A percentile compares a stretch with the other conserved stretches of the same genome.
These are phyloP conservation scores for Talaromyces atroroseus DNA, from an alignment of 2,329 filamentous ascomycete genomes.

Conservation along the genomic window DNA sequence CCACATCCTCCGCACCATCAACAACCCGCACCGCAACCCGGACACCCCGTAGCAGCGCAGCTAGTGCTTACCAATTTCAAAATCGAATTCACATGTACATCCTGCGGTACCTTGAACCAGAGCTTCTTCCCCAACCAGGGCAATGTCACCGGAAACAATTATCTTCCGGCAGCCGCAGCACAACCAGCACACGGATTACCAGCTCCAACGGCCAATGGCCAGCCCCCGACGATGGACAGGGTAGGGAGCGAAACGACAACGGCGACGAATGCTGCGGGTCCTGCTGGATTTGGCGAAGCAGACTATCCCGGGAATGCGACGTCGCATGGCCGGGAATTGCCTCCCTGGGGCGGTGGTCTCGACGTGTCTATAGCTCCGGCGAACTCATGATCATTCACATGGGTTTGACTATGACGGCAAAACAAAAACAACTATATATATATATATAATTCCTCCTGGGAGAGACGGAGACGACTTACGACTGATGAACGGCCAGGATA, in stretches of 20 bases:
- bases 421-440: neutral
- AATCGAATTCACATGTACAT: conserved; percentile 36
- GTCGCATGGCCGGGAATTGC: conserved; percentile 7
- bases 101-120: conserved; percentile 34
- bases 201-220: conserved; percentile 4
- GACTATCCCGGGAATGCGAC: conserved; percentile 5
- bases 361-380: conserved; percentile 9
- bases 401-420: neutral
- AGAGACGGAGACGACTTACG: no score
- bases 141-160: conserved; percentile 27
- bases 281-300: conserved; percentile 7
- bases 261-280: neutral
- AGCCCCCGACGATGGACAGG: neutral
- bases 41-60: conserved; percentile 25
- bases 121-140: conserved; percentile 36
- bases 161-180: conserved; percentile 11
- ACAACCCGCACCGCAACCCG: conserved; percentile 16
- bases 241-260: conserved; percentile 3
- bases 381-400: neutral
- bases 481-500: no score
- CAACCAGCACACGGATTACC: conserved; percentile 5
- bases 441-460: no score
- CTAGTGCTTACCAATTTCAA: conserved; percentile 34
- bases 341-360: conserved; percentile 8
- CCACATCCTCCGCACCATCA: conserved; percentile 20